Base-by-base conservation (phyloP, 257 asterid species). In the Penstemon davidsonii region DNA sequence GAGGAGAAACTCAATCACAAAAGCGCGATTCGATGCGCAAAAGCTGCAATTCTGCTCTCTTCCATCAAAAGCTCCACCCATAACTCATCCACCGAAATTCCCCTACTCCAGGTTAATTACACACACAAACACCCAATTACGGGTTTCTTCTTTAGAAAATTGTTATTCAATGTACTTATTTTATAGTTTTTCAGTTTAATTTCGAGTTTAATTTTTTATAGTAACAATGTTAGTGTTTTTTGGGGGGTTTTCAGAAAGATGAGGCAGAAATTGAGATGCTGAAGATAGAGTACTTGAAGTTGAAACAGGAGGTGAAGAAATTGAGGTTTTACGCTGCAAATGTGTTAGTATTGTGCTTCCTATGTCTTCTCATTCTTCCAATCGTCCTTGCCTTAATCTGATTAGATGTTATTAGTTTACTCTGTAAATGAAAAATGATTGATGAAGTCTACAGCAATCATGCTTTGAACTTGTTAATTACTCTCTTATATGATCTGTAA, bases 21-120 rank as follows among this genome's bases (percentile, higher is more conserved):
- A 50, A 56, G 69, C 69, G 88, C 89, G 8, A 73, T 86, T 75
- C 85, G 82, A 19, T 86, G 90, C 74, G 88, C 88, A 5, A 84
- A 75, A 80, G 80, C 80, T 55, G 78, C 84, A 33, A 33, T 82
- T 55, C 80, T 84, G 41, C 76, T 84, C 50, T 82, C 86, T 38
- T 74, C 77, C 4, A 73, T 86, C 33, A 25, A 25, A 25, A 25
- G 2, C 33, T 25, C 33, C 7, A 76, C 74, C 15, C 41, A 70
- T 57, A 13, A 39, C 52, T 66, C 71, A 9, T 61, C 80, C 33
- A 3, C 73, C 33, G 51, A 46, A n/a, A 9, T 52, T 61, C 11
- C 63, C 7, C 63, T 55, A 19, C 33, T 25, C 33, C 33, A 25
- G 33, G 33, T 25, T 25, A 25, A 1, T 25, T 25, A 25, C 33